These are phyloP conservation scores for Pichia paraexigua DNA, from an alignment of 805 yeast species.

Conservation along the genomic window DNA sequence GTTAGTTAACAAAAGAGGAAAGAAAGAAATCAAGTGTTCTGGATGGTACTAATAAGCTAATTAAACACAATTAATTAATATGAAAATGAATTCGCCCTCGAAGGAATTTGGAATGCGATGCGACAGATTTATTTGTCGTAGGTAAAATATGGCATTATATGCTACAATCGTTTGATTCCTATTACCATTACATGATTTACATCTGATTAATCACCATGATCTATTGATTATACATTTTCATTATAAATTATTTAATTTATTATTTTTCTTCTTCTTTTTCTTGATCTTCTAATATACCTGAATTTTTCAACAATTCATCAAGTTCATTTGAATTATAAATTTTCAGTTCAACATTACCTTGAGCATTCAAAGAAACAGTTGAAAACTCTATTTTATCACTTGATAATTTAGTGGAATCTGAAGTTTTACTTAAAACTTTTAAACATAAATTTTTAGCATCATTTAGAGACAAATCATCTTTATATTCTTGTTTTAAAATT, in stretches of 20 bases:
- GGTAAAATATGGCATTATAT: too few species aligned
- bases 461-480: conserved; percentile 61
- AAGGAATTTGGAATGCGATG: not conserved
- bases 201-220: not conserved
- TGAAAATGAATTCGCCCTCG: not conserved
- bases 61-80: too few species aligned
- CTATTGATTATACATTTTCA: not conserved
- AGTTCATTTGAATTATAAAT: conserved; percentile 79
- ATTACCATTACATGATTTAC: too few species aligned
- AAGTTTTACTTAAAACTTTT: conserved; percentile 87
- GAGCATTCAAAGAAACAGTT: conserved; percentile 46
- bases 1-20: not conserved
- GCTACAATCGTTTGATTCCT: too few species aligned
- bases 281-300: conserved; percentile 46
- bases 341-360: conserved; percentile 52
- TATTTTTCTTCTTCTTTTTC: conserved; percentile 42
- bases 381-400: conserved; percentile 92
- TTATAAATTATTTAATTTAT: not conserved
- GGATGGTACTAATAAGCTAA: too few species aligned
- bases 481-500: conserved; percentile 87
- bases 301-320: conserved; percentile 59
- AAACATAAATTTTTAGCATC: conserved; percentile 85
- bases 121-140: not conserved
- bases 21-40: too few species aligned
- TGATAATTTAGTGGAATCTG: conserved; percentile 79